Evolutionary conservation across 495 filamentous ascomycete genomes (phyloP).

Genomic region (Choiromyces venosus): DNA sequence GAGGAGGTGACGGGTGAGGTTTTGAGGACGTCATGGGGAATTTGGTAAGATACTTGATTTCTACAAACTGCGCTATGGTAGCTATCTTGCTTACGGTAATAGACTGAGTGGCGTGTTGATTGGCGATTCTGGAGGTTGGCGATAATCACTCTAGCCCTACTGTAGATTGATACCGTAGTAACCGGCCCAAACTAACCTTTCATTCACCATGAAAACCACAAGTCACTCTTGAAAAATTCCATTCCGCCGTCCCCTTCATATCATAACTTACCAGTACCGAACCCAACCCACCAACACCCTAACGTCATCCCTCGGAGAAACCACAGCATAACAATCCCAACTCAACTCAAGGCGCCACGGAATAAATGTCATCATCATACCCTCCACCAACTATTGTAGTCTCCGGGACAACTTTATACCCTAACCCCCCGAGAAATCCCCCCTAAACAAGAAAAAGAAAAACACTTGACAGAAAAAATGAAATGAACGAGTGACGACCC

Average conservation of each 20-base stretch:
- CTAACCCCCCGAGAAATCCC: background rate
- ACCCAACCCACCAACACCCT: background rate
- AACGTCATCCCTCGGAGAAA: slow-evolving; percentile 4
- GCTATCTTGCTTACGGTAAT: background rate
- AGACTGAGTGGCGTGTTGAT: background rate
- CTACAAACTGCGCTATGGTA: background rate
- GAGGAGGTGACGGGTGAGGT: background rate
- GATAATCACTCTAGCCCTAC: background rate
- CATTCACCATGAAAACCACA: background rate
- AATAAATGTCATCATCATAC: background rate
- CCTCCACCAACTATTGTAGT: background rate
- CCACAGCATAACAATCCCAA: background rate
- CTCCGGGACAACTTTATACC: background rate
- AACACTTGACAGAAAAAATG: background rate
- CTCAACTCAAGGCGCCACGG: background rate
- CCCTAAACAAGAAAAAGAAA: background rate
- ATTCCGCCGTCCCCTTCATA: background rate
- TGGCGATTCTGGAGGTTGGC: background rate
- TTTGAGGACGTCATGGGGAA: background rate
- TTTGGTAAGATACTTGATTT: background rate
- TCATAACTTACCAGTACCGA: background rate
- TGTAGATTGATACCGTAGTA: background rate
- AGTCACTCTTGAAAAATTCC: background rate
- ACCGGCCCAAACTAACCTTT: background rate
- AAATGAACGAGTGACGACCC: background rate